Evolutionary conservation across 139 green algal species (phyloP), one percentile per base, ranked within the genome.

Genomic region (Chlorella sp.): DNA sequence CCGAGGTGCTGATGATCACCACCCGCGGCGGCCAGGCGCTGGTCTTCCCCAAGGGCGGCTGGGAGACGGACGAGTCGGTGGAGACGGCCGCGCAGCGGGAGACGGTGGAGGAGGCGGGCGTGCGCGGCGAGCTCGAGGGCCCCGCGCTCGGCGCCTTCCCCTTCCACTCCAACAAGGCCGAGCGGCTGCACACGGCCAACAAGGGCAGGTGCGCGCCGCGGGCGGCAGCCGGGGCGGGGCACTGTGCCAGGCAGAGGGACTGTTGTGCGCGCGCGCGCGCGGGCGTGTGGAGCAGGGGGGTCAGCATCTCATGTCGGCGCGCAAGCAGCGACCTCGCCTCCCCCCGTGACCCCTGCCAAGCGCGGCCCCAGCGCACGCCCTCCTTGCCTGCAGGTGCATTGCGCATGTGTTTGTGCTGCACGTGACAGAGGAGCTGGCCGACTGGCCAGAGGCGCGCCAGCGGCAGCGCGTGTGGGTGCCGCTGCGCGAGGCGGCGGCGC

Each of bases 11-110:
- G 60, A 79, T 97, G 31, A 90, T 97, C 73, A 90, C 81, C 36
- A 93, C 85, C 74, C 76, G 91, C 33, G 79, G 80, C 17, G 90
- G 92, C 46, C 91, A 95, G 59, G 89, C 87, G 31, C 79, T 89
- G 17, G 86, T 96, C 1, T 93, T 98, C 62, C 93, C 93, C 15
- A 98, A 97, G 91, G 94, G 94, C 41, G 94, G 94, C 5, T 98
- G 94, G 94, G 94, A 98, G 74, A 82, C 84, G 38, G 94, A 98
- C 55, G 94, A 98, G 78, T 90, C 77, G n/a, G 76, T 95, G 53
- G 87, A 97, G 60, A 75, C 79, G 21, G 94, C 94, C 35, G 94
- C 94, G 0, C 70, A 74, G 46, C 76, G 94, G 8, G 94, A 98
- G 75, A 97, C 94, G 2, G 79, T 98, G 53, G 94, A 98, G 76